Percentiles rank a stretch among this genome's conserved stretches.
Conservation (phyloP, 2,329 filamentous ascomycete genomes). For the Alternaria alternata region DNA sequence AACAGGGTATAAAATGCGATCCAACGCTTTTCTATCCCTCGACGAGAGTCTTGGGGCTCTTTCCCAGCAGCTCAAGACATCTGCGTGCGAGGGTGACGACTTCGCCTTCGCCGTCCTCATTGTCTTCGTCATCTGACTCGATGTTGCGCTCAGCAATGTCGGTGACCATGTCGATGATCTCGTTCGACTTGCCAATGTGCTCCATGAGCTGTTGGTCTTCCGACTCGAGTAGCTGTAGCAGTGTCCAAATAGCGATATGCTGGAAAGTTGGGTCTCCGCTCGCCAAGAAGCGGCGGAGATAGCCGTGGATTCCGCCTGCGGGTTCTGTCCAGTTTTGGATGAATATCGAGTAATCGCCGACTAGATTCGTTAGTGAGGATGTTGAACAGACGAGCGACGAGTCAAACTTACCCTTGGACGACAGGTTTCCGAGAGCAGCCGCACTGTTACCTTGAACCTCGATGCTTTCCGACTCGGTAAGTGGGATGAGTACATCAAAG, state of each 20-base stretch:
- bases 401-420: constrained; percentile 79
- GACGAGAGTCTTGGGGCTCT: constrained; percentile 80
- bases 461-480: constrained; percentile 94
- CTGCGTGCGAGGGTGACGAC: constrained; percentile 90
- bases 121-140: constrained; percentile 84
- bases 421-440: constrained; percentile 92
- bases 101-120: constrained; percentile 90
- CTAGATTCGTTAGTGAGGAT: constrained; percentile 59
- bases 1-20: constrained; percentile 33
- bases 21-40: constrained; percentile 67
- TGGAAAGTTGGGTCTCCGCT: constrained; percentile 98
- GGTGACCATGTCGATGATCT: constrained; percentile 91
- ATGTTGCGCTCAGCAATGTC: constrained; percentile 88
- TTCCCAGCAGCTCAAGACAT: constrained; percentile 85
- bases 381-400: background rate
- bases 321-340: constrained; percentile 93
- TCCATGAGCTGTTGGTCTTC: constrained; percentile 90
- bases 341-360: constrained; percentile 96
- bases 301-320: constrained; percentile 93
- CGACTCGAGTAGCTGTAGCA: constrained; percentile 93
- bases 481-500: constrained; percentile 93
- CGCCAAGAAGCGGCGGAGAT: constrained; percentile 88
- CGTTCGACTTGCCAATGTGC: constrained; percentile 86
- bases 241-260: constrained; percentile 98
- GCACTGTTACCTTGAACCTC: constrained; percentile 99